Evolutionary conservation across 2,329 filamentous ascomycete species (phyloP), one percentile per base, ranked within the genome.

Genomic region (Meredithiella fracta): DNA sequence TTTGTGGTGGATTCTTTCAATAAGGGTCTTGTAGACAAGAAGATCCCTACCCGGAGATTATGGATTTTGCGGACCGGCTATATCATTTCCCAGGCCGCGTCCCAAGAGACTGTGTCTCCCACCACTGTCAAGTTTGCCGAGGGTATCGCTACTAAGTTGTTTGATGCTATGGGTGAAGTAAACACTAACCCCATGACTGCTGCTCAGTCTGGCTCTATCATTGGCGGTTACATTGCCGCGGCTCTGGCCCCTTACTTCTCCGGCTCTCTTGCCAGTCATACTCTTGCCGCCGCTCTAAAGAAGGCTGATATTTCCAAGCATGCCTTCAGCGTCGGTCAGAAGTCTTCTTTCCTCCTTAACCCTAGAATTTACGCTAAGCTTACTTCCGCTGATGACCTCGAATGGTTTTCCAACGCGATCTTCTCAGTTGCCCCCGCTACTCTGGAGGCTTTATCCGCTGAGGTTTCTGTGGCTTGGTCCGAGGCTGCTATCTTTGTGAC

Each of bases 11-110:
- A 91, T 63, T 74, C 80, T 1, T 83, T 94, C 62, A 70, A 77
- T 26, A 97, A 95, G 68, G 92, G 91, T 1, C 73, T 94, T 47
- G 74, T 76, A 6, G 92, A 98, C 61, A 98, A 97, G 69, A 87
- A 89, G 63, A 71, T 85, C 1, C 75, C 82, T 4, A 79, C 86
- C 54, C 82, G 86, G 26, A 86, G 83, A 60, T 70, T 87, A 22
- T 98, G 92, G 92, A 76, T 87, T 54, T 72, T 92, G 38, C 80
- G 81, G 42, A 71, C 83, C 34, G 88, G 85, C 42, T 79, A 86
- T 31, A 70, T 90, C 1, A 70, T 95, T 49, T 31, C 25, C 2
- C 42, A 59, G 20, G 68, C 75, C 40, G 69, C 73, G 51, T 72
- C 73, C 38, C 68, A 73, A 15, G 63, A 67, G 31, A 69, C 72